These are phyloP conservation scores for Avena insularis DNA, from an alignment of 176 grass and related monocot genomes.

Conservation along the genomic window DNA sequence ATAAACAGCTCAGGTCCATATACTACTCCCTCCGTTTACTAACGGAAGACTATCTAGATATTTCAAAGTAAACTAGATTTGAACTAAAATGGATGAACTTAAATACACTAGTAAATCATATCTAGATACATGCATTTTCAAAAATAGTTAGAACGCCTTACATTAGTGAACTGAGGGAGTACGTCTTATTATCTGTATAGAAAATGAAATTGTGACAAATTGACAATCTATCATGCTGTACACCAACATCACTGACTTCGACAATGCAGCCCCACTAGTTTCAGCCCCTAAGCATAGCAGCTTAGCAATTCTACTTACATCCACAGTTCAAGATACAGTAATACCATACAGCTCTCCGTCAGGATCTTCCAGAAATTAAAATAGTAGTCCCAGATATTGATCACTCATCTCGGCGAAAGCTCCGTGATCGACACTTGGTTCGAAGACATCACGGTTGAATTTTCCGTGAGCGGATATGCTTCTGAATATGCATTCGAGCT, in stretches of 20 bases:
- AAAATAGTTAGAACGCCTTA: too few relatives aligned
- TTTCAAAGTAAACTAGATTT: too few relatives aligned
- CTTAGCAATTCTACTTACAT: not conserved
- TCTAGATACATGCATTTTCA: too few relatives aligned
- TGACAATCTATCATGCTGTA: not conserved
- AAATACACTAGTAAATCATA: too few relatives aligned
- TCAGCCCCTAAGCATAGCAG: not conserved
- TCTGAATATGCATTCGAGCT: conserved; percentile 1
- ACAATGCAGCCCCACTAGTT: not conserved
- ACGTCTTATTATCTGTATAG: not conserved
- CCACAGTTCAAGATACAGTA: not conserved
- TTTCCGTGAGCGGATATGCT: not conserved
- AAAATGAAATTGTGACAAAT: not conserved
- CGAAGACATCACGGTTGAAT: conserved; percentile 16
- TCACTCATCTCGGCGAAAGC: conserved; percentile 46
- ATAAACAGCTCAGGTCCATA: not conserved
- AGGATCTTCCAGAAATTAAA: not conserved
- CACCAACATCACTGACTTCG: conserved; percentile 1
- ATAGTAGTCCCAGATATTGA: not conserved
- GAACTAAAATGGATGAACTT: too few relatives aligned
- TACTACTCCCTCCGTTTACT: not conserved
- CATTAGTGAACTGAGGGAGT: too few relatives aligned
- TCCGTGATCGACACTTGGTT: conserved; percentile 47
- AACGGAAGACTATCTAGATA: too few relatives aligned
- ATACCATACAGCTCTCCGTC: not conserved